phyloP scores from a whole-genome alignment of 345 rosid genomes.

The Clarkia xantiana region DNA sequence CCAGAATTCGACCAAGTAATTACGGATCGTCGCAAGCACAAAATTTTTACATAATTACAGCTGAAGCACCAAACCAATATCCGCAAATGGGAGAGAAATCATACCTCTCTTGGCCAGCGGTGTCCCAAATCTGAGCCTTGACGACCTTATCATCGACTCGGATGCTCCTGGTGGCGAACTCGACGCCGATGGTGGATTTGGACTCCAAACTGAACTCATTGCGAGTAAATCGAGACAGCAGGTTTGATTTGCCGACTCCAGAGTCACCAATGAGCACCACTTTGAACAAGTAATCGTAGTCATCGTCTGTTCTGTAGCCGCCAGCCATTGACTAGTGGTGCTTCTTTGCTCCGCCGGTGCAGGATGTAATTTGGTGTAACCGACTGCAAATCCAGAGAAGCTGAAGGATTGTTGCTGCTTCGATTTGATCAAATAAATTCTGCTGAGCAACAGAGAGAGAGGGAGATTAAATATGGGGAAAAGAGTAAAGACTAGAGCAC shows the following conservation, averaged over 20 bases:
- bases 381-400: too few species aligned
- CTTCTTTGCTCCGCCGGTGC: too few species aligned
- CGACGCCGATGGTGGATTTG: constrained; percentile 75
- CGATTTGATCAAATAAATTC: too few species aligned
- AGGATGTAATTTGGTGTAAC: too few species aligned
- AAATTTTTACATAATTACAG: background rate
- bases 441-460: too few species aligned
- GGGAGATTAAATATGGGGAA: too few species aligned
- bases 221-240: constrained; percentile 55
- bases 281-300: constrained; percentile 74
- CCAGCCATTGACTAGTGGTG: constrained; percentile 22
- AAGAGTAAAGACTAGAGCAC: too few species aligned
- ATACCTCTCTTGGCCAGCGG: constrained; percentile 76
- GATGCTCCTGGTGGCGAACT: constrained; percentile 71
- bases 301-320: constrained; percentile 69
- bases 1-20: background rate
- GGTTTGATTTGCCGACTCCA: constrained; percentile 73
- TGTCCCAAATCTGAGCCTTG: constrained; percentile 90
- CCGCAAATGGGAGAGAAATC: background rate
- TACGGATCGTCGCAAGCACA: background rate
- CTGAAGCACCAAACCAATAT: background rate
- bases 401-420: too few species aligned
- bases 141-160: constrained; percentile 63
- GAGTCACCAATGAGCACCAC: constrained; percentile 68
- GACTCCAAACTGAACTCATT: constrained; percentile 82